Evolutionary conservation across 2,329 filamentous ascomycete genomes (phyloP).

Genomic region (Cladorrhinum sp.): DNA sequence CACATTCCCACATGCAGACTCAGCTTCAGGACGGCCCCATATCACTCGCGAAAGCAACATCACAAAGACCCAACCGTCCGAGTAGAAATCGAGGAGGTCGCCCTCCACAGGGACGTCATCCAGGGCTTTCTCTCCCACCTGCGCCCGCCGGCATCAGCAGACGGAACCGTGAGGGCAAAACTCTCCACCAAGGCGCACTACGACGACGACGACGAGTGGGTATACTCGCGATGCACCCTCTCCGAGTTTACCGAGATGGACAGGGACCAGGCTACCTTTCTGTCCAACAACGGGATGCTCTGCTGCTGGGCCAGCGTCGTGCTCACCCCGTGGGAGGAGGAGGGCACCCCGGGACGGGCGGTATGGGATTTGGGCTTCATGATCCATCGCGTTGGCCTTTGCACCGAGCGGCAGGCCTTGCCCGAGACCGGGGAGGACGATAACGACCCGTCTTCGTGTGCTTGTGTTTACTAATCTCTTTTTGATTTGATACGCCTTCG

Average conservation of each 20-base stretch:
- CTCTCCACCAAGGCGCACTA: constrained; percentile 13
- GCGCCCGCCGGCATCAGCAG: neutral
- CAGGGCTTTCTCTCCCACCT: neutral
- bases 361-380: constrained; percentile 25
- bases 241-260: constrained; percentile 25
- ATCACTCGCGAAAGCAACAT: neutral
- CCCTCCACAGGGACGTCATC: neutral
- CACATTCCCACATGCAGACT: neutral
- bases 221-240: constrained; percentile 25
- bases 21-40: neutral
- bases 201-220: constrained; percentile 27
- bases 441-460: neutral
- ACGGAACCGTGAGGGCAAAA: neutral
- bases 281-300: constrained; percentile 20
- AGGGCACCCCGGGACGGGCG: neutral
- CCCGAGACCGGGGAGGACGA: neutral
- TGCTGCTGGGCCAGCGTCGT: constrained; percentile 28
- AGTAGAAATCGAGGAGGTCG: neutral
- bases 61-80: neutral
- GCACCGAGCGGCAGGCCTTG: neutral
- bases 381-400: constrained; percentile 20
- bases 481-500: neutral
- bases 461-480: neutral
- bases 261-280: constrained; percentile 20
- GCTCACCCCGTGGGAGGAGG: constrained; percentile 6